Evolutionary conservation across 2,329 filamentous ascomycete species (phyloP), one percentile per base, ranked within the genome.

Genomic region (Zymoseptoria ardabiliae): DNA sequence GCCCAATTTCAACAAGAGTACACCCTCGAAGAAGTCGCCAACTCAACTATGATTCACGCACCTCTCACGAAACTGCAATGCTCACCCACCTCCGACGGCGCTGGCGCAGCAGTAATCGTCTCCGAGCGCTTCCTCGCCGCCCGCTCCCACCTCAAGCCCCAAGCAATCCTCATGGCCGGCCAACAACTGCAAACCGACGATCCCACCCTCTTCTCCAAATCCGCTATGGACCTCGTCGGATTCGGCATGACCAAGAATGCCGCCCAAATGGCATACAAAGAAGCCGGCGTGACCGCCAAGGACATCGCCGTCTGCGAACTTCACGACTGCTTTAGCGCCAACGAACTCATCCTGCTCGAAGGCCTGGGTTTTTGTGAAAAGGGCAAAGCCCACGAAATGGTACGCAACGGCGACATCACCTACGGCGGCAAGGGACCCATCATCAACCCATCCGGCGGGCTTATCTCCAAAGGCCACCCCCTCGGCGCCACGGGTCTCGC

Each of bases 1-100:
- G 93, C 91, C 19, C 93, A 97, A 75, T 97, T 97, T 81, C 88
- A 88, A 70, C 85, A 95, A 70, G 89, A 93, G 72, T 97, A 97
- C 79, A 89, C 88, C 0, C 84, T 87, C 50, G 89, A 96, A 25
- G 87, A 97, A 75, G 81, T 97, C 73, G 74, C 89, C 71, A 80
- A 87, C 35, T 78, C 89, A 0, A 80, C 90, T 62, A 89, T 85
- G 82, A 90, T 97, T 74, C 86, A 90, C 76, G 84, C 85, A 63
- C 93, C 93, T 17, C 82, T 97, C 59, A 97, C 93, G 61, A 97
- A 96, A 77, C 86, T 97, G n/a, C 93, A 97, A 78, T 97, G 93
- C 82, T 96, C 93, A 77, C 93, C 93, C 0, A 97, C 93, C 0
- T 96, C 90, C 0, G 93, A 97, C 75, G 93, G 93, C 53, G 90